Evolutionary conservation across 352 stramenopile species (phyloP).

Genomic region (Pythium dissotocum): DNA sequence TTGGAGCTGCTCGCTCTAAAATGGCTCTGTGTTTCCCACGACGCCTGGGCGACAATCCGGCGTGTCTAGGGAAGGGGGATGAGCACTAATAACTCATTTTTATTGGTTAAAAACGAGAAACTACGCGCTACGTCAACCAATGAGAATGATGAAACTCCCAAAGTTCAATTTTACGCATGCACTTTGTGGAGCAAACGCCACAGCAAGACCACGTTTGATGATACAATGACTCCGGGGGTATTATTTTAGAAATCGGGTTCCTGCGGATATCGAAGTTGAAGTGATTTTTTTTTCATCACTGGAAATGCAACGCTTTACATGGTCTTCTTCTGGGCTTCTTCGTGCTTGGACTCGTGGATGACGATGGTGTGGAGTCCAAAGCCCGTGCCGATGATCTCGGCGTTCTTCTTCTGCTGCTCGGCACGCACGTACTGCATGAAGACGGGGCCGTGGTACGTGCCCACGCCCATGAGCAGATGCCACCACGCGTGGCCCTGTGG

Average conservation of each 20-base stretch:
- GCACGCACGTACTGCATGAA: conserved; percentile 89
- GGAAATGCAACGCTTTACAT: conserved; percentile 2
- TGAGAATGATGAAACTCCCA: conserved; percentile 1
- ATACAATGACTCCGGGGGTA: neutral
- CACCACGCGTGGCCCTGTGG: conserved; percentile 83
- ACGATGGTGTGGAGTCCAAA: conserved; percentile 73
- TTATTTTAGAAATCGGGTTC: neutral
- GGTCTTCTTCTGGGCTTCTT: conserved; percentile 15
- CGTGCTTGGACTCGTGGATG: conserved; percentile 32
- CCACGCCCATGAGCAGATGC: conserved; percentile 83
- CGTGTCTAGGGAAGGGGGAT: conserved; percentile 12
- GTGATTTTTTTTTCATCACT: neutral
- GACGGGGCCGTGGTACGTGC: conserved; percentile 73
- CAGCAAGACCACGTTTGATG: neutral
- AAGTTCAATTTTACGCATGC: conserved; percentile 25
- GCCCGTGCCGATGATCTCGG: conserved; percentile 46
- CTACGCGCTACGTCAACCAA: conserved; percentile 6
- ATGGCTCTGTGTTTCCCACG: conserved; percentile 11
- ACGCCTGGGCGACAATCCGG: conserved; percentile 1
- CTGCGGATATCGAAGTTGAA: neutral
- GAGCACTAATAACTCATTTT: neutral
- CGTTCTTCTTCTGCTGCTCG: conserved; percentile 71
- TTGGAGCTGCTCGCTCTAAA: neutral
- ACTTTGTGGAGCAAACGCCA: neutral
- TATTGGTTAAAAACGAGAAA: conserved; percentile 17